Conservation (phyloP, 192 early-diverging fungal species). For the Podila horticola region DNA sequence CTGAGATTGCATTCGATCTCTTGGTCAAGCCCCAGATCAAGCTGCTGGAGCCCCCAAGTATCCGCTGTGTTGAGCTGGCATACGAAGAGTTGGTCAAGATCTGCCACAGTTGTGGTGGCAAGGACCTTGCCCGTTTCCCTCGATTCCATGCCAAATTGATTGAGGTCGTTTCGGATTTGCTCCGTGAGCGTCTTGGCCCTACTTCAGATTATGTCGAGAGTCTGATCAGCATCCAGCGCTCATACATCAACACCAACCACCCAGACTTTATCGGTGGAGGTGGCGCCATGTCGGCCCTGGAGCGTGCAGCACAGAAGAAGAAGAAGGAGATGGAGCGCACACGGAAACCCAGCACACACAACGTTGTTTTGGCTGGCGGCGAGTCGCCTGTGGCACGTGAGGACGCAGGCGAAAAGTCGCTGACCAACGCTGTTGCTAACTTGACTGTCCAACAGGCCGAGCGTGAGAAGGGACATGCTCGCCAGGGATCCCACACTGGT, state of each 20-base stretch:
- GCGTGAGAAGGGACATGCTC: constrained; percentile 41
- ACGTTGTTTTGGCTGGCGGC: constrained; percentile 20
- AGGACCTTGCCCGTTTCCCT: constrained; percentile 82
- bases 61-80: constrained; percentile 83
- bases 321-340: constrained; percentile 57
- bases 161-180: constrained; percentile 81
- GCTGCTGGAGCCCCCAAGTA: constrained; percentile 75
- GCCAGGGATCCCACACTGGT: constrained; percentile 14
- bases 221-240: constrained; percentile 82
- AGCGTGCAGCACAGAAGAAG: constrained; percentile 75
- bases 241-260: constrained; percentile 90
- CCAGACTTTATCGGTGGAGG: constrained; percentile 86
- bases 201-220: constrained; percentile 81
- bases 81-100: constrained; percentile 88
- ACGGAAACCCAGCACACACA: constrained; percentile 34
- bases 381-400: constrained; percentile 11
- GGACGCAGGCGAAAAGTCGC: constrained; percentile 24
- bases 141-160: constrained; percentile 76
- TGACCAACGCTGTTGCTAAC: constrained; percentile 29
- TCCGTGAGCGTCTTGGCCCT: constrained; percentile 78
- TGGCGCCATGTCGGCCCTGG: constrained; percentile 75
- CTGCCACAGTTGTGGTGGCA: constrained; percentile 77
- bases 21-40: constrained; percentile 86
- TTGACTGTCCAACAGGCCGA: constrained; percentile 53
- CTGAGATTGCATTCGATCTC: constrained; percentile 87